Evolutionary conservation across 768 basidiomycete genomes (phyloP).

Genomic region (Mycena polygramma): DNA sequence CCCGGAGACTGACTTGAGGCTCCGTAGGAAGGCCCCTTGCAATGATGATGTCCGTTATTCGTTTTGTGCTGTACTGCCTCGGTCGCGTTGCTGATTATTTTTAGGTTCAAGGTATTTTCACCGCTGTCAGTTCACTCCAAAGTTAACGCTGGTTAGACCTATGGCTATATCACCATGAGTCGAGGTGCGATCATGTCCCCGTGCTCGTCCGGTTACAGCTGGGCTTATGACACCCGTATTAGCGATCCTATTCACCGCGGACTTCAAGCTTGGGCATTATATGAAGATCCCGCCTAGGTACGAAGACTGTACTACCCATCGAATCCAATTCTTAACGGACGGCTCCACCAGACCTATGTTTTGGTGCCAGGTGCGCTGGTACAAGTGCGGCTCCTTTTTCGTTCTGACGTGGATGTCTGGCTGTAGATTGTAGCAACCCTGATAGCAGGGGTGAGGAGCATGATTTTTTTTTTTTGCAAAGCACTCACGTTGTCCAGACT

Average conservation of each 20-base stretch:
- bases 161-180: constrained; percentile 75
- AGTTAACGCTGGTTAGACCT: constrained; percentile 56
- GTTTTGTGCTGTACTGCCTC: neutral
- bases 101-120: constrained; percentile 54
- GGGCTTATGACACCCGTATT: constrained; percentile 47
- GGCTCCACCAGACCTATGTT: constrained; percentile 64
- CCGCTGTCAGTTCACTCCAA: neutral
- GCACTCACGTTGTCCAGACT: constrained; percentile 48
- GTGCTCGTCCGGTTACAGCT: neutral
- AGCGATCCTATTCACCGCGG: constrained; percentile 77
- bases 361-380: constrained; percentile 63
- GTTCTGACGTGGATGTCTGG: neutral
- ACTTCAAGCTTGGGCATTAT: constrained; percentile 84
- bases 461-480: neutral
- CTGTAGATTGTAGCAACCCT: constrained; percentile 64
- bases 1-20: constrained; percentile 38
- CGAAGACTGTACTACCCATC: constrained; percentile 65
- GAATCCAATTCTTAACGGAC: neutral
- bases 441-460: constrained; percentile 59
- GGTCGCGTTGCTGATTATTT: constrained; percentile 19
- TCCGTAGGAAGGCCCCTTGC: constrained; percentile 77
- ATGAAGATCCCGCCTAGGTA: constrained; percentile 71
- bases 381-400: neutral
- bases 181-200: constrained; percentile 49
- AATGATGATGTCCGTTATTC: constrained; percentile 72